A percentile compares a stretch with the other conserved stretches of the same genome.
These are phyloP conservation scores for Eimeria acervulina DNA, from an alignment of 169 alveolate species.

Conservation along the genomic window DNA sequence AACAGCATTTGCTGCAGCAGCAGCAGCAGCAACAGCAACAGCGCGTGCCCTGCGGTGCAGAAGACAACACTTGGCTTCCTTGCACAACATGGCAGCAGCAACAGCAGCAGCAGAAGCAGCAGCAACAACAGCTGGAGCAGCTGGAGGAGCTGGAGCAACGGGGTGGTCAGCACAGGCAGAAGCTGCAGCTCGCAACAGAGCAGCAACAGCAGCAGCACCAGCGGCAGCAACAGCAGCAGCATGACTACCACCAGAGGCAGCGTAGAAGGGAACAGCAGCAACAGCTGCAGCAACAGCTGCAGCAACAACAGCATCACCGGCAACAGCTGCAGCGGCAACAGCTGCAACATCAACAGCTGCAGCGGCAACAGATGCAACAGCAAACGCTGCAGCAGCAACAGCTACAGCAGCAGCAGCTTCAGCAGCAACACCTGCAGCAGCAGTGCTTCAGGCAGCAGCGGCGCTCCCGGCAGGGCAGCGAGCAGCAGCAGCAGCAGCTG, in stretches of 20 bases:
- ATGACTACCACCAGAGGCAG: neutral
- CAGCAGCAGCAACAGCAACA: constrained; percentile 22
- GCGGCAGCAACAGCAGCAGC: constrained; percentile 24
- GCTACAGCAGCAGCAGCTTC: constrained; percentile 10
- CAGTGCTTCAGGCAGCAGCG: neutral
- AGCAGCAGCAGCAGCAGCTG: neutral
- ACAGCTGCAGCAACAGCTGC: constrained; percentile 15
- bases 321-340: neutral
- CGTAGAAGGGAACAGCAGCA: neutral
- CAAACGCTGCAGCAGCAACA: neutral
- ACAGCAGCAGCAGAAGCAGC: neutral
- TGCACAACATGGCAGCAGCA: neutral
- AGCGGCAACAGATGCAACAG: constrained; percentile 5
- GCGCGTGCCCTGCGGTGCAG: neutral
- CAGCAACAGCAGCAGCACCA: constrained; percentile 23
- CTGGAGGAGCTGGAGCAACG: neutral
- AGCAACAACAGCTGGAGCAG: neutral
- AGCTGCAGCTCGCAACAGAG: neutral
- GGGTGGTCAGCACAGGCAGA: neutral
- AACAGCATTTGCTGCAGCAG: neutral
- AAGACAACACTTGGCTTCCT: neutral
- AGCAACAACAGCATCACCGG: neutral
- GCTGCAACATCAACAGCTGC: neutral
- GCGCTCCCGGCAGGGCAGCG: neutral
- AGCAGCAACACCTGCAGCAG: constrained; percentile 15